Evolutionary conservation across 2,329 filamentous ascomycete genomes (phyloP).

Genomic region (Clonostachys solani): DNA sequence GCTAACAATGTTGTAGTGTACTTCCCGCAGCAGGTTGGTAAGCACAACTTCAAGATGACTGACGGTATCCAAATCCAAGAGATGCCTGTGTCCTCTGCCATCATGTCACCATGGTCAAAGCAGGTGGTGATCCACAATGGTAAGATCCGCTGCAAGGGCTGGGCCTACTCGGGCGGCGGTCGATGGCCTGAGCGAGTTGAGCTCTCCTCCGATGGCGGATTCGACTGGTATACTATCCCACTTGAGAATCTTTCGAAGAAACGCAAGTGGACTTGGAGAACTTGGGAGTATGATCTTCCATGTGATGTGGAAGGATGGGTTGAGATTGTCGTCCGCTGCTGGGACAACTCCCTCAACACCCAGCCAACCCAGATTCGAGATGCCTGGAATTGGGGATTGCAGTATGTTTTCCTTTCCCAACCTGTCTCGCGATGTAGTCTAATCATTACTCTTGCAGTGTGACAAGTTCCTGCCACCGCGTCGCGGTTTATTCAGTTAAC

Average conservation of each 20-base stretch:
- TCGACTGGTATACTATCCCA: conserved; percentile 60
- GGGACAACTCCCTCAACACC: conserved; percentile 59
- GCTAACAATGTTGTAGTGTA: conserved; percentile 27
- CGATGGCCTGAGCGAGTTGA: conserved; percentile 61
- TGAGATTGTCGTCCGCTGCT: conserved; percentile 53
- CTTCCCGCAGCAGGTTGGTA: conserved; percentile 64
- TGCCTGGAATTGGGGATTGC: conserved; percentile 62
- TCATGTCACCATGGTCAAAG: conserved; percentile 59
- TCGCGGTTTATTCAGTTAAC: conserved; percentile 62
- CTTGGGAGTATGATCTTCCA: conserved; percentile 59
- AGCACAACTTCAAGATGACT: conserved; percentile 56
- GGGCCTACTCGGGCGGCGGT: conserved; percentile 55
- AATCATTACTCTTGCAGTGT: conserved; percentile 24
- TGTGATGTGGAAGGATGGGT: conserved; percentile 59
- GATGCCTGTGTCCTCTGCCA: conserved; percentile 65
- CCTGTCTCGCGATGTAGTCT: neutral
- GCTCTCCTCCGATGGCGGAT: conserved; percentile 58
- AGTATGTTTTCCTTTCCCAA: conserved; percentile 17
- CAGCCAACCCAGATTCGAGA: conserved; percentile 50
- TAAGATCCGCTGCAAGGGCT: conserved; percentile 50
- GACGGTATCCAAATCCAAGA: conserved; percentile 66
- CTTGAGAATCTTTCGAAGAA: conserved; percentile 57
- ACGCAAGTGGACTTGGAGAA: conserved; percentile 59
- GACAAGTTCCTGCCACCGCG: conserved; percentile 55
- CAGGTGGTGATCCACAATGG: conserved; percentile 59